Evolutionary conservation across 495 filamentous ascomycete genomes (phyloP).

Genomic region (Podospora comata): DNA sequence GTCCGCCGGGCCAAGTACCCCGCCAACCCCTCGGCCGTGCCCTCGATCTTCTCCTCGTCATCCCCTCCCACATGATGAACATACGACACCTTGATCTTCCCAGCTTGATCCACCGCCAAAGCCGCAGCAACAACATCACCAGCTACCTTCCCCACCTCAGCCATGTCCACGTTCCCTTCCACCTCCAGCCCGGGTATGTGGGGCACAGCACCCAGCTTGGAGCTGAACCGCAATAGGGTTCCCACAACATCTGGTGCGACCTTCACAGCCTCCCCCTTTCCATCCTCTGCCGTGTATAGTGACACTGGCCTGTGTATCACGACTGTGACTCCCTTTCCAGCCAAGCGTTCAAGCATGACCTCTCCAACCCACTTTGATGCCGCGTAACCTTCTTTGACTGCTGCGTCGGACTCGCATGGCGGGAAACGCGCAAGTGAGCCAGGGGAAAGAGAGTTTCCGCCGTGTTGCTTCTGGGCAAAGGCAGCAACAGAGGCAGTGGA

Average conservation of each 20-base stretch:
- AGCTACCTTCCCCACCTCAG: not conserved
- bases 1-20: not conserved
- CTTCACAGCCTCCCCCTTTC: not conserved
- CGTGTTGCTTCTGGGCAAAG: not conserved
- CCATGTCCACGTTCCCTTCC: not conserved
- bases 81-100: not conserved
- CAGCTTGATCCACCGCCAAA: not conserved
- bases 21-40: not conserved
- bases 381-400: not conserved
- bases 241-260: not conserved
- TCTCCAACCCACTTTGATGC: not conserved
- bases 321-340: not conserved
- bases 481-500: slow-evolving; percentile 15
- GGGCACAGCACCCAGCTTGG: not conserved
- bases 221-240: not conserved
- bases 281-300: not conserved
- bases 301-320: not conserved
- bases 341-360: not conserved
- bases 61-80: not conserved
- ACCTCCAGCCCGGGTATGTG: not conserved
- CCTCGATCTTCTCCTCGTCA: not conserved
- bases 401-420: not conserved
- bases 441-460: not conserved
- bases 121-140: not conserved
- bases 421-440: not conserved